Conservation (phyloP, 352 stramenopile genomes). For the Globisporangium cederbergense region DNA sequence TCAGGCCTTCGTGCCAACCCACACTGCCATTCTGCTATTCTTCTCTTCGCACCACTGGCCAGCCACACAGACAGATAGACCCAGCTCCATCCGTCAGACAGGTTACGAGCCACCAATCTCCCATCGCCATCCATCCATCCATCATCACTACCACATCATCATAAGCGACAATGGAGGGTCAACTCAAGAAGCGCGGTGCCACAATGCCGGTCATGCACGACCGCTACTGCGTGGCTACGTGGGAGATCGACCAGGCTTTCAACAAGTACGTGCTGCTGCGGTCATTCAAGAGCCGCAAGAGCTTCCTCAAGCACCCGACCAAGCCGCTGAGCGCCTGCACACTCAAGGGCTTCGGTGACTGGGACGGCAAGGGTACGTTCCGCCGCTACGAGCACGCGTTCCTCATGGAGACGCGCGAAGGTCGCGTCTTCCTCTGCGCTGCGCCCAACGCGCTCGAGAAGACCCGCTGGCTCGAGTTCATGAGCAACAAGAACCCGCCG, state of each 20-base stretch:
- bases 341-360: slow-evolving; percentile 72
- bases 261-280: slow-evolving; percentile 63
- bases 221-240: slow-evolving; percentile 79
- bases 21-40: not conserved
- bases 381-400: slow-evolving; percentile 73
- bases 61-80: not conserved
- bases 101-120: not conserved
- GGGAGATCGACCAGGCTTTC: slow-evolving; percentile 42
- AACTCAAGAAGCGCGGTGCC: slow-evolving; percentile 65
- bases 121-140: not conserved
- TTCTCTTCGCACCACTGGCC: not conserved
- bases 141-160: not conserved
- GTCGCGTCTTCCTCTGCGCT: slow-evolving; percentile 74
- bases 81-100: not conserved
- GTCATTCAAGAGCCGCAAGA: slow-evolving; percentile 59
- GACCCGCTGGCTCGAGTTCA: slow-evolving; percentile 62
- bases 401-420: slow-evolving; percentile 64
- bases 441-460: slow-evolving; percentile 50
- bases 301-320: slow-evolving; percentile 41
- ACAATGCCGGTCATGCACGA: slow-evolving; percentile 80
- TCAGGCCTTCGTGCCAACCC: not conserved
- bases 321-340: slow-evolving; percentile 52
- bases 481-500: slow-evolving; percentile 20
- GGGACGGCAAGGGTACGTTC: slow-evolving; percentile 75
- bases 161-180: slow-evolving; percentile 43